Base-by-base conservation (phyloP, 2,329 filamentous ascomycete genomes). In the Cladosporium sp. region DNA sequence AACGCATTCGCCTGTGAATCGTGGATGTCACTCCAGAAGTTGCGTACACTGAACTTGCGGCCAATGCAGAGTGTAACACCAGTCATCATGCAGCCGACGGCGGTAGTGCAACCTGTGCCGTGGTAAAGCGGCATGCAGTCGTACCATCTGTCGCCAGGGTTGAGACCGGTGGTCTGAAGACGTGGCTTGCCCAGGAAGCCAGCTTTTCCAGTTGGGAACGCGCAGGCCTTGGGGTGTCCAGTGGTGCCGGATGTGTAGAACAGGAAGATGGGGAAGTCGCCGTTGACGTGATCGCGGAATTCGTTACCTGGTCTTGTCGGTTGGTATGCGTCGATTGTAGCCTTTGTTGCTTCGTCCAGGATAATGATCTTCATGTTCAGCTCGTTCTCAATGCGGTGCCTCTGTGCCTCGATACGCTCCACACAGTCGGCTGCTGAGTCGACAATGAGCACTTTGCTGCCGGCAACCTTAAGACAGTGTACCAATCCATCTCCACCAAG, bases 201-300 rank as follows among this genome's bases (percentile, higher is more conserved):
- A 6, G 84, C 73, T 54, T 84, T 81, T 2, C 80, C 77, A 10
- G 84, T 82, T 21, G 86, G 86, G 70, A 91, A 87, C 0, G 83
- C 76, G 70, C 88, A 89, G 1, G 87, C 90, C 76, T 93, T 93
- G 12, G 91, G 90, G 69, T 91, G 77, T 2, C 91, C 91, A 0
- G 91, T 93, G 0, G 91, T 93, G 41, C 90, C 90, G 68, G 88
- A 89, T 6, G 91, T 93, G 75, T 92, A 93, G 71, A 93, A 87
- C 28, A 93, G 76, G 34, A 84, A 86, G 70, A 87, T 82, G 0
- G 90, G 87, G 69, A 83, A 87, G 15, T 79, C 77, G 0, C 80
- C 81, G 55, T 80, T 79, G 1, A 90, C 80, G 3, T 78, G 78
- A 4, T 80, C 79, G 52, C 89, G 83, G 65, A 87, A 82, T 34